A percentile compares a stretch with the other conserved stretches of the same genome.
phyloP scores from a whole-genome alignment of 345 rosid species.

The Abelmoschus esculentus region DNA sequence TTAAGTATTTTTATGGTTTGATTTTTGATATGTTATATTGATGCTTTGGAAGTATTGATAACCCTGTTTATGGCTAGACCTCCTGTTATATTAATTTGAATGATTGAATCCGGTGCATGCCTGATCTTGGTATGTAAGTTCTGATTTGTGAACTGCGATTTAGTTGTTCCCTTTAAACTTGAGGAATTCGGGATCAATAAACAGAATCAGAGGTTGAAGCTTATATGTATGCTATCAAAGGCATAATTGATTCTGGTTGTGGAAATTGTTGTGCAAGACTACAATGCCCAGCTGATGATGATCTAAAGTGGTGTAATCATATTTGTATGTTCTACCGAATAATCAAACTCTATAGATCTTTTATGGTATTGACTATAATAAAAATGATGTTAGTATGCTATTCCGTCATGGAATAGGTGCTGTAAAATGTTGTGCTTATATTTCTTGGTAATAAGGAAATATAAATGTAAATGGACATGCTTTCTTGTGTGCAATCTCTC shows the following conservation, averaged over 20 bases:
- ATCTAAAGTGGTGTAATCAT: neutral
- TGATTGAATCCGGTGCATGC: neutral
- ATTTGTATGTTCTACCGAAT: neutral
- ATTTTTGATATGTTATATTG: neutral
- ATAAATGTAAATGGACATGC: neutral
- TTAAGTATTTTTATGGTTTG: neutral
- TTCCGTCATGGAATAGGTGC: neutral
- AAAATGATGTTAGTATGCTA: neutral
- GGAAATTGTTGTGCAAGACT: neutral
- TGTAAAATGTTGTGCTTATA: neutral
- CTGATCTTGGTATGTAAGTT: neutral
- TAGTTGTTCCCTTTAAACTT: neutral
- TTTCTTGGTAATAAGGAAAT: neutral
- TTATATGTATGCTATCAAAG: neutral
- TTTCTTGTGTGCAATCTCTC: neutral
- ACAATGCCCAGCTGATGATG: neutral
- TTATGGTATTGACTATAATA: neutral
- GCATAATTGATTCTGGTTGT: neutral
- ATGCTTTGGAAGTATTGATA: slow-evolving; percentile 1
- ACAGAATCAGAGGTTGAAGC: neutral
- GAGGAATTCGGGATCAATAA: neutral
- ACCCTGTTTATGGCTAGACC: neutral
- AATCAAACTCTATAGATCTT: neutral
- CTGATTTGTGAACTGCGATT: neutral
- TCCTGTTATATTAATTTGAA: neutral